A percentile compares a stretch with the other conserved stretches of the same genome.
Conservation (phyloP, 1,284 basidiomycete genomes). For the Leccinum angustisporum region DNA sequence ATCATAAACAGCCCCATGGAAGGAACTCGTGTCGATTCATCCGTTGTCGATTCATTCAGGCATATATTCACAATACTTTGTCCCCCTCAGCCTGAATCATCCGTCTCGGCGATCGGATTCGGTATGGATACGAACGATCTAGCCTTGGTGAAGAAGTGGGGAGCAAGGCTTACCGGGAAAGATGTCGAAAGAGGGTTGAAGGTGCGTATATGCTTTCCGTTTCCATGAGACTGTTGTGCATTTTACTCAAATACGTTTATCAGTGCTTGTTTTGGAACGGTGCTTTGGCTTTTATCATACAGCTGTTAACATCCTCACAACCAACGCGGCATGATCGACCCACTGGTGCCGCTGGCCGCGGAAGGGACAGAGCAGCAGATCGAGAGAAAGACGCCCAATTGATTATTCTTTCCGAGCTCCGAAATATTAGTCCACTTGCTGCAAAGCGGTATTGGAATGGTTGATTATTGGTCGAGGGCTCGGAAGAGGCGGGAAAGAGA, state of each 20-base stretch:
- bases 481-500: slow-evolving; percentile 39
- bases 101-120: not conserved
- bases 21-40: slow-evolving; percentile 60
- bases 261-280: not conserved
- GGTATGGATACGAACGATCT: slow-evolving; percentile 48
- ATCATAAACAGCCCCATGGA: slow-evolving; percentile 61
- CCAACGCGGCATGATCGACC: slow-evolving; percentile 18
- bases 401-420: slow-evolving; percentile 54
- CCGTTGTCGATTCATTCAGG: slow-evolving; percentile 62
- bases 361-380: slow-evolving; percentile 26
- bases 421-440: slow-evolving; percentile 40
- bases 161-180: slow-evolving; percentile 74
- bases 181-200: slow-evolving; percentile 72
- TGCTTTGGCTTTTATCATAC: not conserved
- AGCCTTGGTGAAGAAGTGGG: slow-evolving; percentile 68
- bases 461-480: slow-evolving; percentile 72
- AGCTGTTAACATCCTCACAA: slow-evolving; percentile 55
- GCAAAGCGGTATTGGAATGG: slow-evolving; percentile 72
- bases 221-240: not conserved
- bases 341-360: slow-evolving; percentile 28
- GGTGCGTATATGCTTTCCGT: slow-evolving; percentile 41
- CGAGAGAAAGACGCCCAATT: slow-evolving; percentile 37
- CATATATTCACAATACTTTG: slow-evolving; percentile 65
- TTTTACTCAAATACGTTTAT: not conserved
- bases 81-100: slow-evolving; percentile 15